A percentile compares a stretch with the other conserved stretches of the same genome.
These are phyloP conservation scores for Apiospora arundinis DNA, from an alignment of 2,329 filamentous ascomycete species.

Conservation along the genomic window DNA sequence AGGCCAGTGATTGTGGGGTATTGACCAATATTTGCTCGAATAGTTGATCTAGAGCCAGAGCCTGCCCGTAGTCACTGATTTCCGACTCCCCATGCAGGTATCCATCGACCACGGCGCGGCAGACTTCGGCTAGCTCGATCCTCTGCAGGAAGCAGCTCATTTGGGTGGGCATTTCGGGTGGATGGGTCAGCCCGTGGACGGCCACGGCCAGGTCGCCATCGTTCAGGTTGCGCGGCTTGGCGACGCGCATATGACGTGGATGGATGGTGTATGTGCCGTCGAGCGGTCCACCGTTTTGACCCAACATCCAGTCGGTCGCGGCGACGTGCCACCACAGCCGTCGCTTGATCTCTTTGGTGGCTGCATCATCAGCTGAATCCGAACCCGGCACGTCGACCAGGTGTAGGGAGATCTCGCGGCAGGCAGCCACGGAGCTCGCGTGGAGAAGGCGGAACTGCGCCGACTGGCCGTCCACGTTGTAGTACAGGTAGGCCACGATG, in stretches of 20 bases:
- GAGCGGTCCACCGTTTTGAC: conserved; percentile 43
- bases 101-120: conserved; percentile 43
- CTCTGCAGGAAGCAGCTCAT: conserved; percentile 48
- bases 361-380: conserved; percentile 32
- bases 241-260: conserved; percentile 47
- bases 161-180: conserved; percentile 40
- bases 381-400: conserved; percentile 44
- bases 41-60: conserved; percentile 42
- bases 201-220: conserved; percentile 44
- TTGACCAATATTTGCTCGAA: conserved; percentile 30
- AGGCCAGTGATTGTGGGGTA: conserved; percentile 31
- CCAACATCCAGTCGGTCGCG: conserved; percentile 48
- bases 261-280: conserved; percentile 46
- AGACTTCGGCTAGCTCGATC: conserved; percentile 45
- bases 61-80: conserved; percentile 38
- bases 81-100: conserved; percentile 33
- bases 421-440: conserved; percentile 37
- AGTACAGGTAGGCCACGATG: conserved; percentile 45
- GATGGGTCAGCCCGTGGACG: conserved; percentile 37
- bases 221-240: conserved; percentile 46
- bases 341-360: conserved; percentile 45
- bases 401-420: conserved; percentile 46
- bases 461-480: conserved; percentile 47
- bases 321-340: conserved; percentile 53
- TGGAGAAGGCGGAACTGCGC: conserved; percentile 41